A percentile compares a stretch with the other conserved stretches of the same genome.
Evolutionary conservation across 1,139 yeast genomes (phyloP).

Genomic region (Scheffersomyces titani): DNA sequence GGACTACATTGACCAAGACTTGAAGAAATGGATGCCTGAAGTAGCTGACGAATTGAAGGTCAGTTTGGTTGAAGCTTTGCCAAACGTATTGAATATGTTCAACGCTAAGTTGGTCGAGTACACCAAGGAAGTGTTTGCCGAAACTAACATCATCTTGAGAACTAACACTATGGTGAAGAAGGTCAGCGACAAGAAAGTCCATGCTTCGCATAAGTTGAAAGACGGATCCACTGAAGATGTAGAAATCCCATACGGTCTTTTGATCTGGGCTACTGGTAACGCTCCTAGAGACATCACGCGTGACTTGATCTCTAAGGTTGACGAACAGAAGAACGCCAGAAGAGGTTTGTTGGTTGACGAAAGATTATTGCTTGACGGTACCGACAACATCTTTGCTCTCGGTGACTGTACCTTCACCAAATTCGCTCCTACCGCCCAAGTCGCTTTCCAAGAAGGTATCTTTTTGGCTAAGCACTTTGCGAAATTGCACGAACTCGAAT

Average conservation of each 20-base stretch:
- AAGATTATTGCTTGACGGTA: slow-evolving; percentile 79
- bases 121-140: slow-evolving; percentile 79
- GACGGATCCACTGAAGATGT: slow-evolving; percentile 61
- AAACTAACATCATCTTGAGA: slow-evolving; percentile 74
- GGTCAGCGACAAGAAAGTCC: slow-evolving; percentile 67
- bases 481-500: slow-evolving; percentile 68
- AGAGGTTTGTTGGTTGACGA: slow-evolving; percentile 89
- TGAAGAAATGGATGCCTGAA: slow-evolving; percentile 86
- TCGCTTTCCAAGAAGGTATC: slow-evolving; percentile 91
- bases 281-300: slow-evolving; percentile 80
- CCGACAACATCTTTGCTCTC: slow-evolving; percentile 79
- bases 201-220: slow-evolving; percentile 66
- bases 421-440: slow-evolving; percentile 95
- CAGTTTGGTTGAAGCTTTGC: slow-evolving; percentile 86
- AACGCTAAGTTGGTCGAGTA: slow-evolving; percentile 81
- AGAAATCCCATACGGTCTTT: slow-evolving; percentile 83
- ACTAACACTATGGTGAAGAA: slow-evolving; percentile 88
- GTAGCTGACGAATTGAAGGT: slow-evolving; percentile 79
- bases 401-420: slow-evolving; percentile 95
- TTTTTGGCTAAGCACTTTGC: slow-evolving; percentile 75
- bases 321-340: slow-evolving; percentile 83
- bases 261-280: slow-evolving; percentile 98
- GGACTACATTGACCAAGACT: slow-evolving; percentile 91
- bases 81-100: slow-evolving; percentile 86
- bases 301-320: slow-evolving; percentile 66